Base-by-base conservation (phyloP, 192 early-diverging fungal genomes). In the Backusella westeae region DNA sequence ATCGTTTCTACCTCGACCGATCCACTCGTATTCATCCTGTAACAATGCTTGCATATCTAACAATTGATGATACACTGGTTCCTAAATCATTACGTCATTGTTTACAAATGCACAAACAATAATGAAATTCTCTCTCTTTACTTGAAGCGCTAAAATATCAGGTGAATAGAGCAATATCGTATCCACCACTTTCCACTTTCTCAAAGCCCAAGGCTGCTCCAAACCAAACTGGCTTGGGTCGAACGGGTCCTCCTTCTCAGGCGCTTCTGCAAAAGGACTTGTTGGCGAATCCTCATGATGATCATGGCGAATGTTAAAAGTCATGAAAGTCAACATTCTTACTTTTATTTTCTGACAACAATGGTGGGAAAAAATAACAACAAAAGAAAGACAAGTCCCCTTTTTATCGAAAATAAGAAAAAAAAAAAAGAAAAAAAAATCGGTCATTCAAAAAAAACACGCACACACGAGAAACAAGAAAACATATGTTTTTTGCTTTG, bases 71-170 rank as follows among this genome's bases (percentile, higher is more conserved):
- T 78, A 34, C 8, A 73, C 53, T 7, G 76, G 80, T 70, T 84
- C 82, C 82, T 84, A 74, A 39, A 39, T 56, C 21, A 10, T 29
- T 74, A 23, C 8, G 34, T 32, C 29, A 14, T 42, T 70, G 10
- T 70, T 69, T 69, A n/a, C 34, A 69, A 32, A 32, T 32, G 32
- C 34, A 9, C 38, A 39, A 39, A 39, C 32, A 32, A 39, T 39
- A 39, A 39, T 39, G 38, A 39, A 39, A 39, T 10, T 39, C 8
- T 39, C 38, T 39, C 21, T 42, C 19, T 32, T 44, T 72, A 84
- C 82, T 39, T 84, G 82, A 12, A 84, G 19, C 1, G 80, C 82
- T 26, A 84, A 67, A 67, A 84, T 65, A 19, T 84, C 82, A 21
- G 80, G 71, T 36, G 35, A 73, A 56, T 81, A 81, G 15, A 81